These are phyloP conservation scores for Coleophoma crateriformis DNA, from an alignment of 2,329 filamentous ascomycete genomes.

Conservation along the genomic window DNA sequence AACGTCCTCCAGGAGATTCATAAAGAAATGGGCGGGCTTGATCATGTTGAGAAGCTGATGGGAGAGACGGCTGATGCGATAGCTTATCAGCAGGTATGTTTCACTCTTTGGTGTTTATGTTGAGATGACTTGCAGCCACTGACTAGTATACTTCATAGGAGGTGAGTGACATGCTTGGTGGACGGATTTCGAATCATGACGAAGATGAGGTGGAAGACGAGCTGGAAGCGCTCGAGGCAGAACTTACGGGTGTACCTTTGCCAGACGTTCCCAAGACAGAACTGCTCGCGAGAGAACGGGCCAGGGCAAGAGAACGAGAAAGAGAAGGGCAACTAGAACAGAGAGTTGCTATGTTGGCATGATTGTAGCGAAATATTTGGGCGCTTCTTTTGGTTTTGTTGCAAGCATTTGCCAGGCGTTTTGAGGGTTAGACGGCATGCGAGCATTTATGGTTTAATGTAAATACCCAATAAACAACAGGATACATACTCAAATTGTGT, in stretches of 20 bases:
- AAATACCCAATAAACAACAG: not conserved
- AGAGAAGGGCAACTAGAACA: slow-evolving; percentile 12
- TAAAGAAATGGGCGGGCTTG: slow-evolving; percentile 90
- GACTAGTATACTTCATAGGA: slow-evolving; percentile 50
- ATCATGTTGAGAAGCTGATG: slow-evolving; percentile 92
- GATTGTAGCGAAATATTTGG: not conserved
- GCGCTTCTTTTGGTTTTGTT: not conserved
- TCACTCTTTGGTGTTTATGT: not conserved
- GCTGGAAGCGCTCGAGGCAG: slow-evolving; percentile 71
- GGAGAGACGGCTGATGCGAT: slow-evolving; percentile 85
- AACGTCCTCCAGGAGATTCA: slow-evolving; percentile 87
- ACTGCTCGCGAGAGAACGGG: slow-evolving; percentile 19
- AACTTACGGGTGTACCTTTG: slow-evolving; percentile 38
- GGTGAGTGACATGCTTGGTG: slow-evolving; percentile 84
- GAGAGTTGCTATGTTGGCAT: slow-evolving; percentile 24
- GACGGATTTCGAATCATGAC: slow-evolving; percentile 86
- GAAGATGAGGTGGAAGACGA: slow-evolving; percentile 98
- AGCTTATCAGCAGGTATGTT: slow-evolving; percentile 77
- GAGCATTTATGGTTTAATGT: not conserved
- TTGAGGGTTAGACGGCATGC: slow-evolving; percentile 1
- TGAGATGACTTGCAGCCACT: slow-evolving; percentile 1
- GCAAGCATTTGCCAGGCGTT: slow-evolving; percentile 22
- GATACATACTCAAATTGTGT: not conserved
- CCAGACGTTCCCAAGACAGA: slow-evolving; percentile 23
- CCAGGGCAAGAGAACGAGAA: slow-evolving; percentile 18